Conservation (phyloP, 2,329 filamentous ascomycete species). For the Aspergillus awamori region DNA sequence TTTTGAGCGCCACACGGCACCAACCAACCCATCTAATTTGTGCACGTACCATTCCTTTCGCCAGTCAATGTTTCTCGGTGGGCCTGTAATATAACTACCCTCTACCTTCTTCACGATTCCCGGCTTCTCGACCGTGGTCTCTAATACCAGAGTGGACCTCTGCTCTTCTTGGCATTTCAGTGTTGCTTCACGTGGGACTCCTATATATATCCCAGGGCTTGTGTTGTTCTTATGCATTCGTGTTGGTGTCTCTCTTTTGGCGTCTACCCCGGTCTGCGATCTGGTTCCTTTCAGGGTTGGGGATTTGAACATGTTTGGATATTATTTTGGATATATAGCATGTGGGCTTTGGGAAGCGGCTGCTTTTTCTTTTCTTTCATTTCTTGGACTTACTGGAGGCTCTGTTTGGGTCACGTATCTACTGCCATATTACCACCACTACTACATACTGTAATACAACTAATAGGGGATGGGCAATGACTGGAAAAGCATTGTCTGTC, state of each 20-base stretch:
- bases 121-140: neutral
- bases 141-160: neutral
- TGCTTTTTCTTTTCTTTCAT: conserved; percentile 12
- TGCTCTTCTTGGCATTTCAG: conserved; percentile 16
- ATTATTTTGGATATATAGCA: conserved; percentile 25
- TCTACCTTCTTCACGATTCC: neutral
- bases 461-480: conserved; percentile 18
- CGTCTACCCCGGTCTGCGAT: conserved; percentile 11
- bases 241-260: conserved; percentile 21
- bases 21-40: neutral
- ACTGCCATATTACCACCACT: conserved; percentile 14
- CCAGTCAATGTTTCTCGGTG: conserved; percentile 5
- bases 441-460: conserved; percentile 18
- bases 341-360: conserved; percentile 34
- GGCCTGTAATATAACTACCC: conserved; percentile 3
- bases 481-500: neutral
- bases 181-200: conserved; percentile 13
- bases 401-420: conserved; percentile 26
- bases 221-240: conserved; percentile 18
- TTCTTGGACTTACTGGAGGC: conserved; percentile 29
- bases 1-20: conserved; percentile 23
- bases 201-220: conserved; percentile 14
- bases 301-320: conserved; percentile 8
- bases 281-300: neutral
- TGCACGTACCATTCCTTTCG: conserved; percentile 5